Conservation (phyloP, 1,139 yeast genomes). For the Protomyces lactucae-debilis region DNA sequence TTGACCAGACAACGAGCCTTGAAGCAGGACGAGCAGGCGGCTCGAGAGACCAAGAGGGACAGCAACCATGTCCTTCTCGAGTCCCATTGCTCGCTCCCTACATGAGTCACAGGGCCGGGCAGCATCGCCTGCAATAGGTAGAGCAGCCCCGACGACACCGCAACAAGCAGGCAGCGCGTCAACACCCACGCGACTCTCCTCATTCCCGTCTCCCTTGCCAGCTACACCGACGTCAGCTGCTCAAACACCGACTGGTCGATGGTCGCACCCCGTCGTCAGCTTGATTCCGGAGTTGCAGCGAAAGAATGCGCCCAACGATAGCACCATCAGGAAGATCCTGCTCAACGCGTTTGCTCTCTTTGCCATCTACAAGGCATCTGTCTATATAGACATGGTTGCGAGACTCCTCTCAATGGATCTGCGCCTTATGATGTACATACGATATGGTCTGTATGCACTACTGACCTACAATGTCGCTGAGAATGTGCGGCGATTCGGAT, state of each 20-base stretch:
- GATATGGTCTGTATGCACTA: slow-evolving; percentile 2
- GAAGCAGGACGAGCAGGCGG: no score
- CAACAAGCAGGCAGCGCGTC: background rate
- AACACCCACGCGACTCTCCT: slow-evolving; percentile 9
- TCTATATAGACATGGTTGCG: background rate
- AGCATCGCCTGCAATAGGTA: background rate
- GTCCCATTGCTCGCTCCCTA: background rate
- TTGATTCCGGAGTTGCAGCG: slow-evolving; percentile 6
- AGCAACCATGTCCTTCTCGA: background rate
- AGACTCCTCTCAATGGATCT: background rate
- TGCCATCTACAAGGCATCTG: slow-evolving; percentile 2
- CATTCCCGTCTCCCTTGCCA: slow-evolving; percentile 20
- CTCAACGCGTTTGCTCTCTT: slow-evolving; percentile 8
- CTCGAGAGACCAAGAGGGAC: no score
- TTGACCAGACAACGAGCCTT: no score
- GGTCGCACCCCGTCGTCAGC: slow-evolving; percentile 12
- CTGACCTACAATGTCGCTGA: slow-evolving; percentile 11
- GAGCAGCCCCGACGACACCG: background rate
- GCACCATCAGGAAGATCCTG: slow-evolving; percentile 9
- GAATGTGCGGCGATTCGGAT: slow-evolving; percentile 14
- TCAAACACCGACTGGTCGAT: slow-evolving; percentile 18
- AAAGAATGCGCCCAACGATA: slow-evolving; percentile 17
- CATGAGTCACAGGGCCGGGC: background rate
- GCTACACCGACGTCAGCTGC: background rate
- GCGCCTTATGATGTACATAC: background rate